Base-by-base conservation (phyloP, 768 basidiomycete species). In the Podaxis sp. region DNA sequence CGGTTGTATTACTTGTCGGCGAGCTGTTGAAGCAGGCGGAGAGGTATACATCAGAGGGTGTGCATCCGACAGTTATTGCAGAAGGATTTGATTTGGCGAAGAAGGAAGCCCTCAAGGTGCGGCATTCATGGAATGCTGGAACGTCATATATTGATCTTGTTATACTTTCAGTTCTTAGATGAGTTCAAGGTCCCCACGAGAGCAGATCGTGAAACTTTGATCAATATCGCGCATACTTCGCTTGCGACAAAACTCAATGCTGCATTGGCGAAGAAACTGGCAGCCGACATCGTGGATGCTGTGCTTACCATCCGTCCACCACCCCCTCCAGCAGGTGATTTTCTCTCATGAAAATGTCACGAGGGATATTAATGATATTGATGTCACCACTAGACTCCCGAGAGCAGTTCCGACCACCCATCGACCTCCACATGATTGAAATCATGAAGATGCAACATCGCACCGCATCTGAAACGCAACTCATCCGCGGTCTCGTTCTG, bases 401-500 rank as follows among this genome's bases (percentile, higher is more conserved):
- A 65, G 87, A 90, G 71, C 86, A 87, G 68, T 90, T 86, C 82
- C 84, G 83, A 58, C 89, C 95, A 68, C 95, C 96, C 55, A 96
- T 99, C 72, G 97, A 99, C 80, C 82, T 99, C 61, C 96, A 99
- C 78, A 99, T 99, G 97, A 81, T 99, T 57, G 97, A 99, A 78
- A 89, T 99, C 65, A 99, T 99, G 97, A 99, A 99, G 81, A 99
- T 99, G 97, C 96, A 97, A 75, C 97, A 99, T 79, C 91, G 96
- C 70, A 96, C 91, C 48, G 95, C 97, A 65, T 95, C 94, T 24
- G 97, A 99, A 76, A 99, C 97, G 33, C 92, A 97, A 73, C 87
- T 99, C 42, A 81, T 99, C 70, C 90, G 93, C 68, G 97, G 97
- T 39, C 83, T 99, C 63, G 97, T 99, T 51, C 83, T 99, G 69